Percentiles rank a stretch among this genome's conserved stretches.
These are phyloP conservation scores for Gracilaria caudata DNA, from an alignment of 23 red algal species.

Conservation along the genomic window DNA sequence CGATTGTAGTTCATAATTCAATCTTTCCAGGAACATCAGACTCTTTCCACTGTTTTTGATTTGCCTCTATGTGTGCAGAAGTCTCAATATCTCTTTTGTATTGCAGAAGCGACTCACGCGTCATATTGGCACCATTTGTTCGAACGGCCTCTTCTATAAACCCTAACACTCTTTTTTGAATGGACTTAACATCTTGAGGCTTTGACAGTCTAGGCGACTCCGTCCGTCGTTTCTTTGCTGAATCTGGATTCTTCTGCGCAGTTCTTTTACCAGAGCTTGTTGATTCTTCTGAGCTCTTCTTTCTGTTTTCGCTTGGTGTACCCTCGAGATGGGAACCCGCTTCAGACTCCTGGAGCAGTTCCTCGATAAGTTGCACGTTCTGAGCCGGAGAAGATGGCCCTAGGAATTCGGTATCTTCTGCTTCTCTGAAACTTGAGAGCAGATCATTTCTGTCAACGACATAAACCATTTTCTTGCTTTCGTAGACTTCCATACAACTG, in stretches of 20 bases:
- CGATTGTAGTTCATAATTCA: not conserved
- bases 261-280: not conserved
- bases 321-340: not conserved
- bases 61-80: not conserved
- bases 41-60: not conserved
- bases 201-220: not conserved
- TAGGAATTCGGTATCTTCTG: slow-evolving; percentile 17
- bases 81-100: slow-evolving; percentile 28
- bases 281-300: not conserved
- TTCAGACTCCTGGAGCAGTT: not conserved
- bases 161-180: not conserved
- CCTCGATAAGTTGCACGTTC: slow-evolving; percentile 26
- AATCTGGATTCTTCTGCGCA: not conserved
- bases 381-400: not conserved
- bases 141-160: slow-evolving; percentile 48
- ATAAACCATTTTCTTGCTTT: not conserved
- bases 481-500: slow-evolving; percentile 36
- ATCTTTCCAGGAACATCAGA: not conserved
- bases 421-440: not conserved
- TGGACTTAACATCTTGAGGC: not conserved
- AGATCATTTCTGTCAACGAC: slow-evolving; percentile 49
- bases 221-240: slow-evolving; percentile 6
- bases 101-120: slow-evolving; percentile 31
- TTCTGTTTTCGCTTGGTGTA: not conserved
- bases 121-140: slow-evolving; percentile 51